Percentiles rank a stretch among this genome's conserved stretches.
Evolutionary conservation across 139 green algal genomes (phyloP).

Genomic region (Micractinium sp.): DNA sequence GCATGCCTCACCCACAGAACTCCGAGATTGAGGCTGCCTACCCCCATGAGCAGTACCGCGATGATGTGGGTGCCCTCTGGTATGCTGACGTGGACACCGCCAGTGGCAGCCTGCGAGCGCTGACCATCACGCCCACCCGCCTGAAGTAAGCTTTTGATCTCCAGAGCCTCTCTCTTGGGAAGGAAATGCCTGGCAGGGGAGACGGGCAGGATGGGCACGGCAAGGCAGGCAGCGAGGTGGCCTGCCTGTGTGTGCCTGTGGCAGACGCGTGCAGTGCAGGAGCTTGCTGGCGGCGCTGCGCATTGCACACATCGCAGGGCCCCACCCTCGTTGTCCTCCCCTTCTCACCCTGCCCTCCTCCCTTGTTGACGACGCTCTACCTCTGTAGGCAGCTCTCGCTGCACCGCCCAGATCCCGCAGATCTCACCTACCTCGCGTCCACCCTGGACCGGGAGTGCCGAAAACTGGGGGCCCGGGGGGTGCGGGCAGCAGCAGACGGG

Average conservation of each 20-base stretch:
- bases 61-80: constrained; percentile 31
- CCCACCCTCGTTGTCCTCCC: too few species aligned
- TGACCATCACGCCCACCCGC: constrained; percentile 33
- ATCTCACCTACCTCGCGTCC: background rate
- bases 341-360: background rate
- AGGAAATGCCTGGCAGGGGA: too few species aligned
- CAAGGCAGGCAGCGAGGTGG: too few species aligned
- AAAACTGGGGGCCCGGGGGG: constrained; percentile 9
- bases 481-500: background rate
- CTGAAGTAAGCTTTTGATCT: background rate
- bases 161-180: too few species aligned
- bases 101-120: constrained; percentile 15
- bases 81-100: constrained; percentile 25
- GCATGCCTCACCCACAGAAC: constrained; percentile 3
- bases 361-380: background rate
- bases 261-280: too few species aligned
- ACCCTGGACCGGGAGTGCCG: constrained; percentile 16
- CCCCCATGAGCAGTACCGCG: background rate
- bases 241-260: too few species aligned
- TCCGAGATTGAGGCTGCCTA: background rate
- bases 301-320: background rate
- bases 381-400: constrained; percentile 21
- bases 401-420: background rate
- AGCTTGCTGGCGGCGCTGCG: too few species aligned
- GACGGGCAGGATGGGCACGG: too few species aligned